Evolutionary conservation across 139 green algal genomes (phyloP), one percentile per base, ranked within the genome.

Genomic region (Pleodorina starrii): DNA sequence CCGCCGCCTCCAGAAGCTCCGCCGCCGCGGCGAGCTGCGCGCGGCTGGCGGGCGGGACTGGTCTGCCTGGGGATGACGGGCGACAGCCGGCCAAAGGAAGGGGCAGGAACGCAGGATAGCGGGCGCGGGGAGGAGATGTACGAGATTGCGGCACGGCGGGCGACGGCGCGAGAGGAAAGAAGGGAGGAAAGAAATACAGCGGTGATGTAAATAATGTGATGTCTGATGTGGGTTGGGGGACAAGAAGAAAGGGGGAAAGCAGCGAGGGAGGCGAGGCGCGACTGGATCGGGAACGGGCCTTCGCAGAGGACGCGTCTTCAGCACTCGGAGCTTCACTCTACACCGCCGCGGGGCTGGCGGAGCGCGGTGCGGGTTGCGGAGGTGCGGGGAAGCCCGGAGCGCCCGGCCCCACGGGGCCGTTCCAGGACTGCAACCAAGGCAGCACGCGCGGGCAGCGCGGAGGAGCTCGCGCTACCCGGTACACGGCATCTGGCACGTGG

Each of bases 1-100:
- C 42, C 5, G 80, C 59, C 2, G 9, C 60, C 29, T 87, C 42
- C 42, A 87, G 36, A 40, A 87, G 42, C 59, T 63, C 2, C n/a
- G 59, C 42, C 9, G 80, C 80, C 36, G 80, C 80, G 40, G 35
- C 5, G 35, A 87, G 80, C 40, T 63, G 80, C 6, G 40, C 42
- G 17, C 59, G 59, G 42, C 80, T 76, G 80, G 27, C 46, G 40
- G 29, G 80, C 16, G 80, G 80, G 29, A 87, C 29, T n/a, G 80
- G 80, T 38, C 36, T 35, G 36, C 77, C 77, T 85, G 48, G 5
- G 42, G 43, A n/a, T 36, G 14, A 32, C 23, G 50, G 17, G 14
- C 14, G 50, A 60, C 50, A 60, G 50, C 14, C 50, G 50, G 50
- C 14, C 50, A 17, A 14, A 60, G 14, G 50, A 17, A 60, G 14